Evolutionary conservation across 495 filamentous ascomycete species (phyloP).

Genomic region (Glarea lozoyensis): DNA sequence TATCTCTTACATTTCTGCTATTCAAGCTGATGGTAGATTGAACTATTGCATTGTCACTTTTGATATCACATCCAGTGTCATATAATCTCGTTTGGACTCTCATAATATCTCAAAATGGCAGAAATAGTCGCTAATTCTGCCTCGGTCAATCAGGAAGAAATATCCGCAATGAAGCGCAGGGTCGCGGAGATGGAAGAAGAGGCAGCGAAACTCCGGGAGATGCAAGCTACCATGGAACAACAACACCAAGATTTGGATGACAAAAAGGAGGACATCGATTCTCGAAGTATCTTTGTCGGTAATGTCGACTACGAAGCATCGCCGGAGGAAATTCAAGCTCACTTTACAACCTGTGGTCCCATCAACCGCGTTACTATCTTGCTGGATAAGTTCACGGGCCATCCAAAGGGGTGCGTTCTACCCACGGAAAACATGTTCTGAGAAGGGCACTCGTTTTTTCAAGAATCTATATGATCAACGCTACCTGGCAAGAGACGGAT

Average conservation of each 20-base stretch:
- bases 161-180: constrained; percentile 93
- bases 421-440: no score
- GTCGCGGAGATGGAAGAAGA: constrained; percentile 99
- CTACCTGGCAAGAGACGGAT: constrained; percentile 46
- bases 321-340: constrained; percentile 96
- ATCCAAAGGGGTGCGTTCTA: constrained; percentile 85
- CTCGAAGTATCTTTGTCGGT: constrained; percentile 92
- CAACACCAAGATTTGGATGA: constrained; percentile 75
- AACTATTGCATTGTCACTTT: no score
- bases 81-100: no score
- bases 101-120: no score
- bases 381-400: constrained; percentile 94
- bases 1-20: no score
- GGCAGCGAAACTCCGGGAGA: constrained; percentile 91
- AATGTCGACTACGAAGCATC: constrained; percentile 98
- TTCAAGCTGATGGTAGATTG: no score
- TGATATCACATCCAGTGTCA: no score
- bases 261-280: constrained; percentile 93
- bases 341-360: constrained; percentile 94
- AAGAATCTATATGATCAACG: constrained; percentile 25
- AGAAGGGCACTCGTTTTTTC: constrained; percentile 3
- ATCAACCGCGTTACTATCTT: constrained; percentile 98
- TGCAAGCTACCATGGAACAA: constrained; percentile 86
- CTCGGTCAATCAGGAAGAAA: constrained; percentile 63
- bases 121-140: neutral